Conservation (phyloP, 257 asterid species). For the Ilex aquifolium region DNA sequence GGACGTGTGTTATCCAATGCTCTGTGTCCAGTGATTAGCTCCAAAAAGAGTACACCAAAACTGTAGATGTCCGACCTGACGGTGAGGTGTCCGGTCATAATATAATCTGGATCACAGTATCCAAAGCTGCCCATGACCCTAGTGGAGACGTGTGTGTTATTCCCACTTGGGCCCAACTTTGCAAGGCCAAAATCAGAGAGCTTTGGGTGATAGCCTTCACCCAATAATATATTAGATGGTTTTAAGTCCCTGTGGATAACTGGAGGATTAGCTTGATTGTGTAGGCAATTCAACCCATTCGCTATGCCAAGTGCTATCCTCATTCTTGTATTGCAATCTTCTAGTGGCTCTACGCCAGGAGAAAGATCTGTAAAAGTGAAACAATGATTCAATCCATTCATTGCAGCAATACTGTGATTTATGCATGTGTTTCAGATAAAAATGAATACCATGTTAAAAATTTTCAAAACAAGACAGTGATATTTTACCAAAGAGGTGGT, state of each 20-base stretch:
- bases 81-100: constrained; percentile 36
- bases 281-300: constrained; percentile 37
- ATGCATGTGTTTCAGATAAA: too few relatives aligned
- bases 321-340: constrained; percentile 47
- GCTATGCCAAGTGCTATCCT: constrained; percentile 41
- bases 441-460: too few relatives aligned
- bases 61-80: constrained; percentile 40
- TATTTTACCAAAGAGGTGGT: constrained; percentile 43
- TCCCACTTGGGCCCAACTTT: constrained; percentile 34
- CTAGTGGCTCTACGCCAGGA: constrained; percentile 29
- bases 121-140: constrained; percentile 50
- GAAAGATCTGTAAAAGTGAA: constrained; percentile 22
- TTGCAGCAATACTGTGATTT: background rate
- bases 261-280: constrained; percentile 40
- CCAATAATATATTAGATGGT: constrained; percentile 42
- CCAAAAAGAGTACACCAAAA: constrained; percentile 44
- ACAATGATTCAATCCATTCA: background rate
- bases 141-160: constrained; percentile 41
- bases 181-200: constrained; percentile 57
- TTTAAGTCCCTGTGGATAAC: constrained; percentile 47
- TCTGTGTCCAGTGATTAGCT: constrained; percentile 38
- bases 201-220: constrained; percentile 37
- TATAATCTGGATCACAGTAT: constrained; percentile 51
- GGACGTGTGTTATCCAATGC: constrained; percentile 20
- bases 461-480: background rate